phyloP scores from a whole-genome alignment of 441 rosid species.

The Euphorbia corollata region DNA sequence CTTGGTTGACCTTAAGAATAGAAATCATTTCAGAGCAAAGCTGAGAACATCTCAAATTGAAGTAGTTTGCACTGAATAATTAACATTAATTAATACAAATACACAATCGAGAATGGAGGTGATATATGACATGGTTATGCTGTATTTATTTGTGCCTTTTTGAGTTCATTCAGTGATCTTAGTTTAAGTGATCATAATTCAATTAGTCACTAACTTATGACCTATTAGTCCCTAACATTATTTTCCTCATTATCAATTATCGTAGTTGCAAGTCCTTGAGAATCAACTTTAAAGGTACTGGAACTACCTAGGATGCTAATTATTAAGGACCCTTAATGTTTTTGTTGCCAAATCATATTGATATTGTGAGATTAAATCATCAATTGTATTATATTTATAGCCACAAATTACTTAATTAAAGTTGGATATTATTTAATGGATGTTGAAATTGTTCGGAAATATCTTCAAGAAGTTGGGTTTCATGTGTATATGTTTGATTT shows the following conservation, averaged over 20 bases:
- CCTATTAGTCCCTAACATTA: background rate
- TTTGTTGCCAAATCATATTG: background rate
- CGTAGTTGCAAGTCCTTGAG: background rate
- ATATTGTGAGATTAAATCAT: background rate
- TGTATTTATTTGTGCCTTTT: background rate
- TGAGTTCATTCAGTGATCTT: background rate
- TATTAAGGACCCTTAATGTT: background rate
- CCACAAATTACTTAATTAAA: background rate
- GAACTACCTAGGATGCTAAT: background rate
- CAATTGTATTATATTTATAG: background rate
- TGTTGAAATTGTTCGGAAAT: background rate
- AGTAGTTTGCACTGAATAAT: background rate
- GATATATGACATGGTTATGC: background rate
- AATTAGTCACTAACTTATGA: background rate
- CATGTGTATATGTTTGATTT: background rate
- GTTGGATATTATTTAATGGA: background rate
- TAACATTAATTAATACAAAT: conserved; percentile 3
- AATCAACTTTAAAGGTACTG: background rate
- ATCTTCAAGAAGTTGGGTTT: background rate
- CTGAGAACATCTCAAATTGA: background rate
- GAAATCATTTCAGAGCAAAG: background rate
- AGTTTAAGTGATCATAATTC: background rate
- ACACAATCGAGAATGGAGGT: background rate
- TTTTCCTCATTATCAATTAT: background rate
- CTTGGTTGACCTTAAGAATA: background rate